Conservation (phyloP, 106 monocot species). For the Phalaenopsis aphrodite region DNA sequence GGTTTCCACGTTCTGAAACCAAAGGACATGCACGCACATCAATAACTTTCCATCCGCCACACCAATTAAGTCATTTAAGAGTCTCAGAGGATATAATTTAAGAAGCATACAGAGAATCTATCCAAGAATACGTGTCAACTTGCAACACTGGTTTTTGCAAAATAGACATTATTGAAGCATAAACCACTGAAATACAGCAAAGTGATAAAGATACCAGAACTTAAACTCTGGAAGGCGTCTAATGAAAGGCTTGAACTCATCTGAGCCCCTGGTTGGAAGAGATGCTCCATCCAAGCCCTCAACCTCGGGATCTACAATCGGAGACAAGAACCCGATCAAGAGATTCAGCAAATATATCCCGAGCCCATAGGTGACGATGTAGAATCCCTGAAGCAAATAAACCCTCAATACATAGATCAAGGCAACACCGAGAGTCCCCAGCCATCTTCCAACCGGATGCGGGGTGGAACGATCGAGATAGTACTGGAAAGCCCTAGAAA, state of each 20-base stretch:
- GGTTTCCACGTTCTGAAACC: too few relatives aligned
- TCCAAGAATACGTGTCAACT: too few relatives aligned
- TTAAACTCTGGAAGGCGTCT: slow-evolving; percentile 36
- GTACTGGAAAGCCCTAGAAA: slow-evolving; percentile 39
- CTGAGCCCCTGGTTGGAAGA: slow-evolving; percentile 27
- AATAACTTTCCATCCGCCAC: too few relatives aligned
- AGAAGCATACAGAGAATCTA: too few relatives aligned
- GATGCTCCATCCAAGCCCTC: slow-evolving; percentile 40
- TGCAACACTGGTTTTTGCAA: neutral
- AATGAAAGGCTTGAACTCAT: slow-evolving; percentile 40
- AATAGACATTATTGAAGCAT: too few relatives aligned
- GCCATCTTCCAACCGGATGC: slow-evolving; percentile 34
- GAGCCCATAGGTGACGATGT: slow-evolving; percentile 49
- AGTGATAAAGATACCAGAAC: slow-evolving; percentile 20
- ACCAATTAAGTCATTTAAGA: too few relatives aligned
- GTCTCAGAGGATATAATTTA: too few relatives aligned
- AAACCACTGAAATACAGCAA: neutral
- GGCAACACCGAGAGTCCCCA: slow-evolving; percentile 35
- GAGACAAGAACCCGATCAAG: slow-evolving; percentile 50
- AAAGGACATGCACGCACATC: too few relatives aligned
- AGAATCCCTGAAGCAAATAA: slow-evolving; percentile 50
- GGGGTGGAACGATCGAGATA: slow-evolving; percentile 54
- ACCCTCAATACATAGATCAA: slow-evolving; percentile 34
- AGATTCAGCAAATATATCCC: slow-evolving; percentile 37
- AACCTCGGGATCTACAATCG: slow-evolving; percentile 49